These are phyloP conservation scores for Yarrowia porcina DNA, from an alignment of 805 yeast genomes.

Conservation along the genomic window DNA sequence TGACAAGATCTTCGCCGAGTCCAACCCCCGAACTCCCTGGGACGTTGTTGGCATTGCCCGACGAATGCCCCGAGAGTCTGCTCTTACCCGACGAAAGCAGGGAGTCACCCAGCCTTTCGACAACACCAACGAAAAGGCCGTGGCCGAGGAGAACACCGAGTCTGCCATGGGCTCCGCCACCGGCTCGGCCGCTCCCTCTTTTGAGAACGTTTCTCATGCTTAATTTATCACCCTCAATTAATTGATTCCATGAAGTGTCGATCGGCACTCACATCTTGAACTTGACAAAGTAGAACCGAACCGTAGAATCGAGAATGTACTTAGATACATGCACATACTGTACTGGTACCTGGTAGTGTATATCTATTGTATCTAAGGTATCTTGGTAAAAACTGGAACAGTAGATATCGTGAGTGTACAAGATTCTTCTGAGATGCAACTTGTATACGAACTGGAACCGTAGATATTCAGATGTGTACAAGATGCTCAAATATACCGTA, in stretches of 20 bases:
- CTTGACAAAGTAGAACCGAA: too few relatives aligned
- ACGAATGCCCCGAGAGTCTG: slow-evolving; percentile 41
- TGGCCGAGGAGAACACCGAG: slow-evolving; percentile 10
- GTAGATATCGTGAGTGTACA: too few relatives aligned
- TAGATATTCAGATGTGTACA: too few relatives aligned
- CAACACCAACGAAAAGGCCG: slow-evolving; percentile 18
- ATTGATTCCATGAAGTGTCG: neutral
- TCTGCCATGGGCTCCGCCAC: slow-evolving; percentile 18
- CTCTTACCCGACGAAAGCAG: slow-evolving; percentile 2
- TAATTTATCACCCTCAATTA: slow-evolving; percentile 2
- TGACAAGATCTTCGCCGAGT: slow-evolving; percentile 27
- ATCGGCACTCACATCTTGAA: too few relatives aligned
- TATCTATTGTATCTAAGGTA: too few relatives aligned
- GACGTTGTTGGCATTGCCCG: slow-evolving; percentile 42
- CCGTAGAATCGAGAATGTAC: too few relatives aligned
- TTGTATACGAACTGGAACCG: too few relatives aligned
- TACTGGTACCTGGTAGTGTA: too few relatives aligned
- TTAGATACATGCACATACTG: too few relatives aligned
- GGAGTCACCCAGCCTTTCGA: slow-evolving; percentile 29
- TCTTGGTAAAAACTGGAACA: too few relatives aligned
- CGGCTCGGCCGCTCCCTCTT: slow-evolving; percentile 27
- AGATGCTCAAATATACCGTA: too few relatives aligned
- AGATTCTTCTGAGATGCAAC: too few relatives aligned
- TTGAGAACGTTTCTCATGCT: slow-evolving; percentile 20
- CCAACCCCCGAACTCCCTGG: slow-evolving; percentile 44